Evolutionary conservation across 345 rosid genomes (phyloP).

Genomic region (Bruguiera gymnorhiza): DNA sequence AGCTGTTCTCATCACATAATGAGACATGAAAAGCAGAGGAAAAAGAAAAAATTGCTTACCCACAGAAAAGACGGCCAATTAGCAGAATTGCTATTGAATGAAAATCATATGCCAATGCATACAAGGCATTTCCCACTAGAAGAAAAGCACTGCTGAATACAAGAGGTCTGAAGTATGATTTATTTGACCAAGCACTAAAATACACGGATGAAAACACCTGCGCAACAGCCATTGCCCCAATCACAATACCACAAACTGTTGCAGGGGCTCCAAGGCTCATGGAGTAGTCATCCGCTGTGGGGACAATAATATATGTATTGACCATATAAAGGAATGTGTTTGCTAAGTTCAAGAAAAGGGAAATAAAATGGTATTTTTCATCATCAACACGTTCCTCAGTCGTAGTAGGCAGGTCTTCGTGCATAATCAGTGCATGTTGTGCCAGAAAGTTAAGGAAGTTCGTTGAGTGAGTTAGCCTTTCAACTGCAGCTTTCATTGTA

Average conservation of each 20-base stretch:
- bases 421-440: slow-evolving; percentile 95
- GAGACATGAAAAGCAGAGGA: neutral
- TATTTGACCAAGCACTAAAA: slow-evolving; percentile 98
- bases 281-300: slow-evolving; percentile 94
- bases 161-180: slow-evolving; percentile 93
- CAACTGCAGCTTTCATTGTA: slow-evolving; percentile 76
- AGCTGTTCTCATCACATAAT: slow-evolving; percentile 10
- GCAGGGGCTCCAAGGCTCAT: slow-evolving; percentile 95
- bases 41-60: slow-evolving; percentile 51
- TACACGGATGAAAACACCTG: slow-evolving; percentile 96
- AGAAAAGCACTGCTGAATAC: slow-evolving; percentile 88
- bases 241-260: slow-evolving; percentile 95
- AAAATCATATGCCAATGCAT: slow-evolving; percentile 88
- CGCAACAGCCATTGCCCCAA: slow-evolving; percentile 99
- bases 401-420: slow-evolving; percentile 83
- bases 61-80: slow-evolving; percentile 89
- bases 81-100: slow-evolving; percentile 70
- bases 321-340: slow-evolving; percentile 96
- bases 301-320: slow-evolving; percentile 90
- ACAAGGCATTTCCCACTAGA: slow-evolving; percentile 72
- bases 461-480: slow-evolving; percentile 77
- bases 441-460: slow-evolving; percentile 87
- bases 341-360: slow-evolving; percentile 75
- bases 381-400: slow-evolving; percentile 68
- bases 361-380: slow-evolving; percentile 74